Conservation (phyloP, 148 eudicot species). For the Agrostemma githago region DNA sequence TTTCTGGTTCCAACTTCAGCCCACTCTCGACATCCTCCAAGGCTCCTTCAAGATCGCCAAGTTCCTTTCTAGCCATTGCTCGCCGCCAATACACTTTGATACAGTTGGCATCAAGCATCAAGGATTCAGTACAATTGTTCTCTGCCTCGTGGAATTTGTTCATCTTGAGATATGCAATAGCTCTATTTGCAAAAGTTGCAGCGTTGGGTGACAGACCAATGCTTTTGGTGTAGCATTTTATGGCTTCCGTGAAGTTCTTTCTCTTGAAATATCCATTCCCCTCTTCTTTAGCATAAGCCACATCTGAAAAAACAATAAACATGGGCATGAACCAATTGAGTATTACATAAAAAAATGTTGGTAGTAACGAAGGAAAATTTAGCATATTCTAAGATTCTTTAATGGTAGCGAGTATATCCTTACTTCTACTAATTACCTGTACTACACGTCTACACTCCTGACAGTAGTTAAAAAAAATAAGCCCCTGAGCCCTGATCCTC, state of each 20-base stretch:
- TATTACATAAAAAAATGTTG: neutral
- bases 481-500: too few species aligned
- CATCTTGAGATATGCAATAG: constrained; percentile 79
- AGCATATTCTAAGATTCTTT: too few species aligned
- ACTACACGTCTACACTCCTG: too few species aligned
- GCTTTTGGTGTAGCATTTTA: constrained; percentile 83
- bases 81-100: constrained; percentile 81
- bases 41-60: constrained; percentile 63
- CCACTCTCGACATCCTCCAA: constrained; percentile 73
- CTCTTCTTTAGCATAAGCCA: constrained; percentile 23
- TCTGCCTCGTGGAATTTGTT: constrained; percentile 79
- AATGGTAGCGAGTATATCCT: too few species aligned
- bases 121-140: constrained; percentile 82
- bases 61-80: constrained; percentile 75
- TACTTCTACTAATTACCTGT: too few species aligned
- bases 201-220: constrained; percentile 76
- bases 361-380: too few species aligned
- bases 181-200: constrained; percentile 85
- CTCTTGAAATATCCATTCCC: constrained; percentile 82
- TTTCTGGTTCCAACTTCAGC: neutral
- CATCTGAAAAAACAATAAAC: neutral
- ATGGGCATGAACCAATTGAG: neutral
- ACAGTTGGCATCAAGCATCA: constrained; percentile 75
- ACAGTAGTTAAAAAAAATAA: too few species aligned
- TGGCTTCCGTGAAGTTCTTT: constrained; percentile 72